A percentile compares a stretch with the other conserved stretches of the same genome.
phyloP scores from a whole-genome alignment of 129 eudicot genomes.

The Ambrosia artemisiifolia region DNA sequence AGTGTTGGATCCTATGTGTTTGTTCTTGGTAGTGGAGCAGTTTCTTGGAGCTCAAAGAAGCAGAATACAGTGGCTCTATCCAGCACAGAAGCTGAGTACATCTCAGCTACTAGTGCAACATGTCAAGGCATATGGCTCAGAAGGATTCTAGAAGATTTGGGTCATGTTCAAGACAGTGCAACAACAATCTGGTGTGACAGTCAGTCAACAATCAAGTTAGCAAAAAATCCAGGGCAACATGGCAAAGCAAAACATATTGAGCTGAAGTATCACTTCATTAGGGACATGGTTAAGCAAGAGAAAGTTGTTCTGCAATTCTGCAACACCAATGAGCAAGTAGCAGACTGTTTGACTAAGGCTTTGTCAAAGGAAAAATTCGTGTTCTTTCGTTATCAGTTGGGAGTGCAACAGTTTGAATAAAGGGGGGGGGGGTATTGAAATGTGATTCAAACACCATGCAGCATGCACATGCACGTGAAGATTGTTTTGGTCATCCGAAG shows the following conservation, averaged over 20 bases:
- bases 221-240: no score
- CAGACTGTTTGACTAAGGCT: background rate
- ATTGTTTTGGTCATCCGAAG: no score
- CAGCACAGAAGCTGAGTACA: background rate
- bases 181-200: background rate
- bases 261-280: background rate
- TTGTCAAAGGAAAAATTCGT: background rate
- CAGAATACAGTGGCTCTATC: conserved; percentile 2
- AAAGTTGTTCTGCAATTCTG: background rate
- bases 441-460: no score
- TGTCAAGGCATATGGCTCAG: background rate
- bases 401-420: background rate
- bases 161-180: background rate
- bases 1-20: conserved; percentile 9
- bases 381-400: background rate
- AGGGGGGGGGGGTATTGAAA: no score
- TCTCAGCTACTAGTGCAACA: background rate
- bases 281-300: background rate
- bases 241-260: background rate
- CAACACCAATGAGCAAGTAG: background rate
- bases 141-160: background rate
- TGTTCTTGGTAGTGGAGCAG: background rate
- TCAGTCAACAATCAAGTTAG: background rate
- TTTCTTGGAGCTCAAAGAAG: conserved; percentile 11
- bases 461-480: no score